Conservation (phyloP, 2,329 filamentous ascomycete genomes). For the Diplodia intermedia region DNA sequence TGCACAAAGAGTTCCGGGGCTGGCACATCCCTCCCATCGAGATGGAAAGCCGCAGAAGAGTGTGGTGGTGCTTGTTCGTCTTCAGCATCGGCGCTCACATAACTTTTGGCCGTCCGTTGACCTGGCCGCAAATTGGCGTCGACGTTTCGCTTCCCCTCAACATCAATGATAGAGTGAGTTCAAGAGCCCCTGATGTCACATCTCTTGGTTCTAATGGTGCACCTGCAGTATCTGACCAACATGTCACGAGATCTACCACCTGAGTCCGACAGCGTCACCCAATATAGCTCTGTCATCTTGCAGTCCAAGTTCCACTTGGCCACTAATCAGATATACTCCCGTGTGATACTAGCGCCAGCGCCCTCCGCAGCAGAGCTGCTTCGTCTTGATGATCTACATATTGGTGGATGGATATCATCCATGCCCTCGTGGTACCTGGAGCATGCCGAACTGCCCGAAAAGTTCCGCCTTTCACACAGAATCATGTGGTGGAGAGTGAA, state of each 20-base stretch:
- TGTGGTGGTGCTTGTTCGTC: slow-evolving; percentile 51
- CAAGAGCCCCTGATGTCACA: no score
- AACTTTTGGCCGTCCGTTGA: slow-evolving; percentile 58
- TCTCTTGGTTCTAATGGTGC: neutral
- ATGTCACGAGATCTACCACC: slow-evolving; percentile 36
- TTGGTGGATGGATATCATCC: slow-evolving; percentile 49
- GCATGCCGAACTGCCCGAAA: slow-evolving; percentile 42
- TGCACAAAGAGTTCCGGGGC: slow-evolving; percentile 59
- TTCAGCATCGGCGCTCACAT: slow-evolving; percentile 60
- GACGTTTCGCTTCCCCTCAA: slow-evolving; percentile 55
- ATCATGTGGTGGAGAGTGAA: slow-evolving; percentile 55
- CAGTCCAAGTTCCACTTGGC: slow-evolving; percentile 56
- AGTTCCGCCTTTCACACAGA: slow-evolving; percentile 51
- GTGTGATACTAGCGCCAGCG: slow-evolving; percentile 55
- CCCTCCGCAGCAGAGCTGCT: slow-evolving; percentile 53
- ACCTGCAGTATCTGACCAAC: slow-evolving; percentile 42
- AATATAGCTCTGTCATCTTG: slow-evolving; percentile 53
- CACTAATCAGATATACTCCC: slow-evolving; percentile 55
- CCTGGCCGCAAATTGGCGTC: slow-evolving; percentile 54
- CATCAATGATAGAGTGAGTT: slow-evolving; percentile 51
- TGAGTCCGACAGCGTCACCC: slow-evolving; percentile 44
- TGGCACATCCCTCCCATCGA: slow-evolving; percentile 54
- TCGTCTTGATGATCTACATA: slow-evolving; percentile 49
- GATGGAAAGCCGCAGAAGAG: slow-evolving; percentile 45
- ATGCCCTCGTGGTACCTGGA: slow-evolving; percentile 50